Evolutionary conservation across 306 rosid genomes (phyloP).

Genomic region (Castanea mollissima): DNA sequence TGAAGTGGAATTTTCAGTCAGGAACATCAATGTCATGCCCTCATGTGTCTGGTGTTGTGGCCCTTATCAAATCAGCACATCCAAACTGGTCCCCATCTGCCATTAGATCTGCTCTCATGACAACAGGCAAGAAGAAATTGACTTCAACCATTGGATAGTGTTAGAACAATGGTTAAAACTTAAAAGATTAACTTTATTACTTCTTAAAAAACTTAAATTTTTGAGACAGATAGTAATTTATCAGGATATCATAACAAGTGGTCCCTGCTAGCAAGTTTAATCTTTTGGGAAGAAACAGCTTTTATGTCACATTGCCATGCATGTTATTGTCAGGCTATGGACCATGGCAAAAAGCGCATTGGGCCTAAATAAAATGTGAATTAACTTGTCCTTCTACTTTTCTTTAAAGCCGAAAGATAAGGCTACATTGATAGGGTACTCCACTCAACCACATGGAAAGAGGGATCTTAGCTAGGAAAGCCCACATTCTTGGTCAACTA

Average conservation of each 20-base stretch:
- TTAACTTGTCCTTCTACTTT: background rate
- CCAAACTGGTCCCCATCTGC: conserved; percentile 59
- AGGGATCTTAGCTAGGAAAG: background rate
- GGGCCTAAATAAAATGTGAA: background rate
- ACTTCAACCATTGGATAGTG: background rate
- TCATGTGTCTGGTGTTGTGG: conserved; percentile 45
- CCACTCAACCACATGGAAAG: conserved; percentile 5
- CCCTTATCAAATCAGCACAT: conserved; percentile 51
- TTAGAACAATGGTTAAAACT: no score
- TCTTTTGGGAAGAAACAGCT: no score
- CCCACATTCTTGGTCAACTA: background rate
- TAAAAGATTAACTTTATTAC: no score
- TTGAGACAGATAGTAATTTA: no score
- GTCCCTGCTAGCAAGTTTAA: no score
- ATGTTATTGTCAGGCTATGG: background rate
- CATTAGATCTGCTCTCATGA: conserved; percentile 47
- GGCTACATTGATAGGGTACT: background rate
- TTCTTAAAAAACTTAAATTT: no score
- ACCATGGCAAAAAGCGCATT: background rate
- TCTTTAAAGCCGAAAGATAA: background rate
- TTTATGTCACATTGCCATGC: no score
- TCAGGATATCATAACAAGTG: no score
- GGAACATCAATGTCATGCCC: conserved; percentile 69
- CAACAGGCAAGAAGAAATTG: conserved; percentile 21
- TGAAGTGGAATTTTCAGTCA: conserved; percentile 47